Base-by-base conservation (phyloP, 2,329 filamentous ascomycete genomes). In the Botrytis squamosa region DNA sequence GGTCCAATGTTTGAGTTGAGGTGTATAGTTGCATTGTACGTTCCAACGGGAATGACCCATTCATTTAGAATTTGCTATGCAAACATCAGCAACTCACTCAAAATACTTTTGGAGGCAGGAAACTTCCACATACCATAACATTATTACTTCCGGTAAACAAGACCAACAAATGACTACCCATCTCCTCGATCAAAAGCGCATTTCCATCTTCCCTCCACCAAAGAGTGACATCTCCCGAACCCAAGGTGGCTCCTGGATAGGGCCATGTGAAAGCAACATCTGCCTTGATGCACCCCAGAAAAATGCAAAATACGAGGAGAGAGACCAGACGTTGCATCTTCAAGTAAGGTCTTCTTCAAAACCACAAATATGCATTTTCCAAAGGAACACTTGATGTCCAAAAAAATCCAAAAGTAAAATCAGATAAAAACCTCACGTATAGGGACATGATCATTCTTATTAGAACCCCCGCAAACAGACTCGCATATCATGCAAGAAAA, bases 211-310 rank as follows among this genome's bases (percentile, higher is more conserved):
- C 72, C 36, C 64, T 65, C 72, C 66, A 73, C 65, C 66, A 73
- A 6, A 73, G 9, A 44, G 55, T 64, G 10, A 73, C 59, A 36
- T 70, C 57, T 25, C 72, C 72, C 9, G 66, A 70, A 25, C 46
- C 57, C 38, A 73, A 29, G 5, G 52, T 14, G 18, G 66, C 42
- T 20, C 40, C 71, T 2, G 72, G 44, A 29, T 4, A 33, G 18
- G 72, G 71, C 65, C 59, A 70, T 36, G 59, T 70, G 25, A 73
- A 73, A 36, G 20, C 66, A 25, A 73, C 36, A 73, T 73, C 71
- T 44, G 71, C 71, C 14, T 49, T 62, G 22, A 59, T 60, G 40
- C 46, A 52, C 7, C 42, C 18, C 25, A 69, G 36, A 10, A 44
- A 42, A 29, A 44, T 12, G 42, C 25, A 38, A 72, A 52, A 60